Percentiles rank a stretch among this genome's conserved stretches.
Evolutionary conservation across 495 filamentous ascomycete genomes (phyloP).

Genomic region (Tuber aestivum): DNA sequence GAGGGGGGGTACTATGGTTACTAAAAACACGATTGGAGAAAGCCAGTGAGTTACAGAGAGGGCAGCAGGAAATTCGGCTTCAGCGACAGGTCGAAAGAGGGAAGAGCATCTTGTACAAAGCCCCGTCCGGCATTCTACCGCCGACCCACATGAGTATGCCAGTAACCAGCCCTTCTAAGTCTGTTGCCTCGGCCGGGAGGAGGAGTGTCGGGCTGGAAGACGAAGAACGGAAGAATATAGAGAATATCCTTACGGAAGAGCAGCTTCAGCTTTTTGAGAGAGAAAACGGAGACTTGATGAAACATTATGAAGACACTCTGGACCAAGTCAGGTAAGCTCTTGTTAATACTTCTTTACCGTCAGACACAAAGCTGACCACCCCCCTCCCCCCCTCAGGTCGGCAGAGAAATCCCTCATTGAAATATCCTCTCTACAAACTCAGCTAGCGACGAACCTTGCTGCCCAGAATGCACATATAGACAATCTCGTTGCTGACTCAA

Average conservation of each 20-base stretch:
- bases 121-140: conserved; percentile 43
- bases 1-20: conserved; percentile 80
- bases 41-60: conserved; percentile 67
- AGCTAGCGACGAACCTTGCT: conserved; percentile 75
- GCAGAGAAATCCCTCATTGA: conserved; percentile 87
- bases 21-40: conserved; percentile 67
- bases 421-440: conserved; percentile 85
- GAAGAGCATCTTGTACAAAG: conserved; percentile 76
- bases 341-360: background rate
- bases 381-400: conserved; percentile 52
- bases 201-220: conserved; percentile 33
- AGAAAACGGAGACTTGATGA: conserved; percentile 88
- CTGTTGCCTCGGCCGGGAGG: conserved; percentile 14
- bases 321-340: conserved; percentile 74
- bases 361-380: conserved; percentile 11
- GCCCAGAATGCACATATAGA: conserved; percentile 81
- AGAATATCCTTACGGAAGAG: conserved; percentile 64
- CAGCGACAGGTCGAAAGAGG: conserved; percentile 80
- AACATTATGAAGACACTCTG: conserved; percentile 82
- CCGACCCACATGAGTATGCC: background rate
- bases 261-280: conserved; percentile 88
- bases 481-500: conserved; percentile 78
- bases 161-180: conserved; percentile 11
- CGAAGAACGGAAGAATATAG: conserved; percentile 49
- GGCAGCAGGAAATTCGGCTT: conserved; percentile 86